Evolutionary conservation across 345 rosid genomes (phyloP).

Genomic region (Citrus glauca): DNA sequence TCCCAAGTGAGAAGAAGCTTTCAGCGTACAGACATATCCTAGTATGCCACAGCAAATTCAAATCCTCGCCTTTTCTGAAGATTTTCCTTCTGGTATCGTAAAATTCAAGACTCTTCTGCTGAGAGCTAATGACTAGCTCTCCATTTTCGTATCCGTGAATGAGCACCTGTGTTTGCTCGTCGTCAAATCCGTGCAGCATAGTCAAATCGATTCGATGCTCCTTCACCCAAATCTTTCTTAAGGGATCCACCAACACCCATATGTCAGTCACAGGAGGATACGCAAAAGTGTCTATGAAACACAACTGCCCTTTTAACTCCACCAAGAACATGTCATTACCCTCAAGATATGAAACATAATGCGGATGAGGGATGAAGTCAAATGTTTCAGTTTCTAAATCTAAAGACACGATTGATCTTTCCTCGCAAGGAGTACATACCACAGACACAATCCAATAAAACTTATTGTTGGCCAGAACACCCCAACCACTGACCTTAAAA

Average conservation of each 20-base stretch:
- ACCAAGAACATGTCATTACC: not conserved
- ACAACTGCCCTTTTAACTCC: not conserved
- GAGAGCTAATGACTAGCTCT: not conserved
- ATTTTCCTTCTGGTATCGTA: not conserved
- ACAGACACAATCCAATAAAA: not conserved
- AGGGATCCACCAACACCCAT: not conserved
- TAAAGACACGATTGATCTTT: not conserved
- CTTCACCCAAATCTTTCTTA: not conserved
- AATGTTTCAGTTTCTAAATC: not conserved
- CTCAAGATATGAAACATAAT: not conserved
- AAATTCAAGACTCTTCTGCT: not conserved
- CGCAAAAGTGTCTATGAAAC: not conserved
- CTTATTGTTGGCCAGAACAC: not conserved
- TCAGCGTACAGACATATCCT: not conserved
- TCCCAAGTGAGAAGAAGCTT: not conserved
- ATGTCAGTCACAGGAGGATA: not conserved
- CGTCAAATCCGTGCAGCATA: not conserved
- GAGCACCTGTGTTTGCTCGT: not conserved
- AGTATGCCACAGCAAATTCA: not conserved
- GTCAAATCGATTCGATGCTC: not conserved
- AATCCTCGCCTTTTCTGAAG: not conserved
- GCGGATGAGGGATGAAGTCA: not conserved
- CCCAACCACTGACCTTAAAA: not conserved
- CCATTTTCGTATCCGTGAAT: not conserved
- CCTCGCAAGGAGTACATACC: not conserved